Evolutionary conservation across 208 protist genomes (phyloP), one percentile per base, ranked within the genome.

Genomic region (Acanthamoeba sp.): DNA sequence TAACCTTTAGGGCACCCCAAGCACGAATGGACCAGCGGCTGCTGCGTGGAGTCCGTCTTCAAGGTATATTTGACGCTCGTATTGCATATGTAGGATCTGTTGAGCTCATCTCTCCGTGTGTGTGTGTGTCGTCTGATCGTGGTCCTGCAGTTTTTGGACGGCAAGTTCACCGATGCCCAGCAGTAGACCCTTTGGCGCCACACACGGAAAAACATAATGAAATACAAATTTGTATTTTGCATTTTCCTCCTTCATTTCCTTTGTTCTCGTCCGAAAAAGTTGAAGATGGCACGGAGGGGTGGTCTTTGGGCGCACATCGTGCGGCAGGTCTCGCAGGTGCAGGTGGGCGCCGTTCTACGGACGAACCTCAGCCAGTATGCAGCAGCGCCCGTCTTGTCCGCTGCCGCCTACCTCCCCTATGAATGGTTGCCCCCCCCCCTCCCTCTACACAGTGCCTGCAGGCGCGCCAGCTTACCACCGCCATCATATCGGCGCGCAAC

Each of bases 21-120:
- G 50, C 80, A 88, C 48, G 80, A 88, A 36, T 88, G 80, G 80
- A 88, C 80, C 45, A 88, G 80, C 48, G 80, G 80, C 29, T 88
- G 80, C 80, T 52, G 48, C 45, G 50, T 88, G 3, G 50, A 88
- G 32, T 64, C 48, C 62, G 80, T 88, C 5, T 88, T 88, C 80
- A 78, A 78, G 64, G 64, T 73, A 29, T 32, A 34, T 32, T 32
- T 66, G 4, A 27, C 7, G n/a, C 18, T 66, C 4, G 4, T 48
- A 10, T 48, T 48, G 42, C 10, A 14, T 3, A 14, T 48, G 42
- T 48, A 14, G 42, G 3, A 14, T 3, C 10, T 48, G 42, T 48
- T 48, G 42, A n/a, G n/a, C n/a, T n/a, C n/a, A n/a, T n/a, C n/a
- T n/a, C n/a, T n/a, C n/a, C n/a, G n/a, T 50, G 62, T 27, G 5